Base-by-base conservation (phyloP, 345 rosid genomes). In the Salix udensis region DNA sequence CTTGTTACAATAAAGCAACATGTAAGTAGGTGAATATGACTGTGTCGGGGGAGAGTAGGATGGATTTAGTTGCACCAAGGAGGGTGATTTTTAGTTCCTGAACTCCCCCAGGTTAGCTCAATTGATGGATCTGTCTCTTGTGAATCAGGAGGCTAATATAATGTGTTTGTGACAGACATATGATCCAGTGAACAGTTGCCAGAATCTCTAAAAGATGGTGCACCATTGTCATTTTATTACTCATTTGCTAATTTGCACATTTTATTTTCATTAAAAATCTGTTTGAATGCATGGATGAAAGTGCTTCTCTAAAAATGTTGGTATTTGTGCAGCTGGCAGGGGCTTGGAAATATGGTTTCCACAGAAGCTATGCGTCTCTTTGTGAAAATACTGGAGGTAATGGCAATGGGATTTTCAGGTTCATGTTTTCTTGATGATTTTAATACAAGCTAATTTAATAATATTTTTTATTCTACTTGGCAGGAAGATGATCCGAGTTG, bases 361-460 rank as follows among this genome's bases (percentile, higher is more conserved):
- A 84, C 97, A 30, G 99, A 96, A 88, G 98, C 98, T 53, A 96
- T 96, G 99, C 97, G 98, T 71, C 97, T 96, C 52, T 96, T 96
- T 87, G 98, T 94, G 87, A 96, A 96, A 85, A 91, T 96, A 81
- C 82, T 96, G 80, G 99, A 96, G 99, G 99, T 94, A 76, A 52
- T 53, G 37, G 77, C 76, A 71, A 28, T 79, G 74, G 39, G 21
- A 39, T 71, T 68, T 77, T 77, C 74, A 42, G 64, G 19, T 81
- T 79, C 26, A 58, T 52, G 42, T 55, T 78, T 44, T 71, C 46
- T 23, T 70, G 50, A 66, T 79, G 15, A n/a, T 28, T 46, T 7
- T 28, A 42, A 42, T 42, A 11, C 6, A 55, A 15, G 31, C 23
- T 40, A 11, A 75, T 68, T 73, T 80, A 37, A 67, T 61, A 36